A percentile compares a stretch with the other conserved stretches of the same genome.
These are phyloP conservation scores for Alternaria sp. DNA, from an alignment of 2,329 filamentous ascomycete genomes.

Conservation along the genomic window DNA sequence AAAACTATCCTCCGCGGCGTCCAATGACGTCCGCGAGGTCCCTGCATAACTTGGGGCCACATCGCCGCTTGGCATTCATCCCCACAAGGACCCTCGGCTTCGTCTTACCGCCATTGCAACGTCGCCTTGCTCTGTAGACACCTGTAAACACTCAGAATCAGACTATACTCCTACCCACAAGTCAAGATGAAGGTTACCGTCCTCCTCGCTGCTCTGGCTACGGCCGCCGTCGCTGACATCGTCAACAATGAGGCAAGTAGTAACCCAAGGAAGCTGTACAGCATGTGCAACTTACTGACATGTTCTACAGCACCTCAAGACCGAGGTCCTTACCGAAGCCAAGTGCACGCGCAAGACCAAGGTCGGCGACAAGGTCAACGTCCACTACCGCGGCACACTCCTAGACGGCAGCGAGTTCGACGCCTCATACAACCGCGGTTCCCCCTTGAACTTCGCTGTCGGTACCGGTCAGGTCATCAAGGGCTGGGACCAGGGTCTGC, in stretches of 20 bases:
- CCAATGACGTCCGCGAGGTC: constrained; percentile 14
- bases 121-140: constrained; percentile 11
- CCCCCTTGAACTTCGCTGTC: constrained; percentile 81
- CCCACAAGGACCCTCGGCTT: constrained; percentile 23
- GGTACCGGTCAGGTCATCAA: constrained; percentile 91
- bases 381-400: constrained; percentile 86
- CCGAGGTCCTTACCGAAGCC: constrained; percentile 77
- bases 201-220: constrained; percentile 60
- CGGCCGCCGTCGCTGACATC: constrained; percentile 51
- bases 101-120: constrained; percentile 17
- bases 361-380: constrained; percentile 77
- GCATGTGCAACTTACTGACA: constrained; percentile 21
- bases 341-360: constrained; percentile 80
- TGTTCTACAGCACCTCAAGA: constrained; percentile 69
- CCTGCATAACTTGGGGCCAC: constrained; percentile 16
- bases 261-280: not conserved
- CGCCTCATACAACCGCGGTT: constrained; percentile 75
- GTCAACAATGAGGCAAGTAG: constrained; percentile 44
- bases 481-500: constrained; percentile 91
- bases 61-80: constrained; percentile 30
- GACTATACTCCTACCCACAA: not conserved
- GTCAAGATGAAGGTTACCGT: constrained; percentile 57
- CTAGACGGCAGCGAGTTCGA: constrained; percentile 68
- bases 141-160: not conserved
- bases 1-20: not conserved